Evolutionary conservation across 352 stramenopile genomes (phyloP).

Genomic region (Phytophthora constricta): DNA sequence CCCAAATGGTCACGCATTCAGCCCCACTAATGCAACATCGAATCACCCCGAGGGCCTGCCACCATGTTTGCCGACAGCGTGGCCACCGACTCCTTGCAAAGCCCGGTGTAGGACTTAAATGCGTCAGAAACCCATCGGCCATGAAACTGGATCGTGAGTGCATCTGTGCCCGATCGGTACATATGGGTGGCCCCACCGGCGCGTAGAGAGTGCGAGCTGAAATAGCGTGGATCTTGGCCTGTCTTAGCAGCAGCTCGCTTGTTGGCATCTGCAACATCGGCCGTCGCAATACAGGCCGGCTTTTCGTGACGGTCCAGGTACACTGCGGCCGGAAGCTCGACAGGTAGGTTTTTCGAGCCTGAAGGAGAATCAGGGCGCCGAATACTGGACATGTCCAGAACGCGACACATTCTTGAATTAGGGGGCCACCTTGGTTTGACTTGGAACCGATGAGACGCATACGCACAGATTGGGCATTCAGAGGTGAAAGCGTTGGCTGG

Average conservation of each 20-base stretch:
- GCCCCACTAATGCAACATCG: no score
- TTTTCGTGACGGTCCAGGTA: neutral
- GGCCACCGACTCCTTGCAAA: no score
- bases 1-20: no score
- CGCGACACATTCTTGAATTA: neutral
- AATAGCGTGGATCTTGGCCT: neutral
- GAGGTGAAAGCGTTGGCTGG: neutral
- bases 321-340: no score
- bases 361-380: neutral
- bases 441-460: neutral
- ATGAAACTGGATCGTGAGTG: neutral
- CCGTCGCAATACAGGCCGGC: neutral
- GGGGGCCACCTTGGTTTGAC: neutral
- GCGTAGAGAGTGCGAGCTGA: no score
- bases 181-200: no score
- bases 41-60: no score
- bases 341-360: neutral
- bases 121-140: neutral
- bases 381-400: conserved; percentile 2
- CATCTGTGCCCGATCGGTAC: no score
- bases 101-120: neutral
- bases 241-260: neutral
- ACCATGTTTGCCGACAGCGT: no score
- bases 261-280: neutral
- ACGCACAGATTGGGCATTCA: neutral